Evolutionary conservation across 1,139 yeast genomes (phyloP), one percentile per base, ranked within the genome.

Genomic region (Geotrichum cucujoidarum): DNA sequence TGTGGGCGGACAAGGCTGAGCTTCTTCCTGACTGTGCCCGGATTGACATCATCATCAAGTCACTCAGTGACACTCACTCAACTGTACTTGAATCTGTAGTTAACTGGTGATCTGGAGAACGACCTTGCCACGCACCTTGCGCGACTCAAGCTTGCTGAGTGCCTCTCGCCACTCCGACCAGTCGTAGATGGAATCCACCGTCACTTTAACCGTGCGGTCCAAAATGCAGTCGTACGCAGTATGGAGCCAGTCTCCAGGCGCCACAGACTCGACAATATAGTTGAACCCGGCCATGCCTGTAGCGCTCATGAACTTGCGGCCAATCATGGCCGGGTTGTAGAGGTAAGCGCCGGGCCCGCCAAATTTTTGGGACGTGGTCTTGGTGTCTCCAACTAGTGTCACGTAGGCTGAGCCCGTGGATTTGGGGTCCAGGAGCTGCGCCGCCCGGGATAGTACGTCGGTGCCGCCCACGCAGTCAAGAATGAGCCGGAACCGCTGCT

Each of bases 41-140:
- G n/a, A n/a, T n/a, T n/a, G n/a, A n/a, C n/a, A n/a, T n/a, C n/a
- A n/a, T n/a, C n/a, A n/a, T n/a, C n/a, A n/a, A n/a, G n/a, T n/a
- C n/a, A n/a, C n/a, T n/a, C n/a, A n/a, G n/a, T n/a, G n/a, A n/a
- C n/a, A n/a, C n/a, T n/a, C n/a, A n/a, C n/a, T n/a, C n/a, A n/a
- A n/a, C n/a, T n/a, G n/a, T n/a, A n/a, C n/a, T n/a, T n/a, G n/a
- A n/a, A n/a, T n/a, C n/a, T n/a, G n/a, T n/a, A n/a, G 6, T 24
- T 21, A 35, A 13, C 27, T 35, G 14, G 45, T 30, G 22, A 45
- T 45, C 16, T 38, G 43, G 14, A 67, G 40, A 6, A 84, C 73
- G 36, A 84, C 71, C 61, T 85, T 85, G 36, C 95, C 95, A 50
- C 71, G 72, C 2, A 83, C 80, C 44, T 64, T 70, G 49, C 77